phyloP scores from a whole-genome alignment of 148 eudicot species.

The Fagopyrum esculentum region DNA sequence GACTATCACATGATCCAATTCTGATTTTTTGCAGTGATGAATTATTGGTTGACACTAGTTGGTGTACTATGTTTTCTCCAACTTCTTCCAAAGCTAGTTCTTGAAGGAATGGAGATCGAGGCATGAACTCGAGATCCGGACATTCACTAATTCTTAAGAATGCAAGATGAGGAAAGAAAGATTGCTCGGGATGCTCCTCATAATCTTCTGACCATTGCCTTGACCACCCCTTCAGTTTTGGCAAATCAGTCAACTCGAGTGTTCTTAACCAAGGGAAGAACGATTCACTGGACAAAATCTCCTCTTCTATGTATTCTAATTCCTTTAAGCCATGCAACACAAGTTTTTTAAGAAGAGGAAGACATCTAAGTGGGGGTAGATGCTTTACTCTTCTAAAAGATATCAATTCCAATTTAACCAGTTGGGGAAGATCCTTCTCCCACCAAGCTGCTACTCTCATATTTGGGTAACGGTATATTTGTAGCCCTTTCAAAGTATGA shows the following conservation, averaged over 20 bases:
- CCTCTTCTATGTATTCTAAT: background rate
- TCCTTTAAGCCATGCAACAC: background rate
- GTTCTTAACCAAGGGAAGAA: background rate
- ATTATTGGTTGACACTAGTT: too few species aligned
- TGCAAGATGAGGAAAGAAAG: background rate
- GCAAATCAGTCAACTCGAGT: background rate
- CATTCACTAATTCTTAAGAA: background rate
- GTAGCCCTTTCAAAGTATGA: background rate
- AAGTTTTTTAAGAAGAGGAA: background rate
- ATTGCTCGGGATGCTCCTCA: background rate
- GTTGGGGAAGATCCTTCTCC: background rate
- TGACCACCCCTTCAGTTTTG: background rate
- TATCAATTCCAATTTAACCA: too few species aligned
- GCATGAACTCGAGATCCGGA: background rate
- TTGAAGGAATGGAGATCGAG: background rate
- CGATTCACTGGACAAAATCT: background rate
- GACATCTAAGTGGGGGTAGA: background rate
- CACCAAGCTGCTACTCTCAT: background rate
- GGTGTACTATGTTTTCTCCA: background rate
- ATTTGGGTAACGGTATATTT: background rate
- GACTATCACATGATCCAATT: background rate
- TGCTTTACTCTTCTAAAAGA: background rate
- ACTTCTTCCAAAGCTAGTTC: background rate
- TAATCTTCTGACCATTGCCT: background rate
- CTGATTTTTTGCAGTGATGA: too few species aligned